These are phyloP conservation scores for Penicillium coffeae DNA, from an alignment of 495 filamentous ascomycete species.

Conservation along the genomic window DNA sequence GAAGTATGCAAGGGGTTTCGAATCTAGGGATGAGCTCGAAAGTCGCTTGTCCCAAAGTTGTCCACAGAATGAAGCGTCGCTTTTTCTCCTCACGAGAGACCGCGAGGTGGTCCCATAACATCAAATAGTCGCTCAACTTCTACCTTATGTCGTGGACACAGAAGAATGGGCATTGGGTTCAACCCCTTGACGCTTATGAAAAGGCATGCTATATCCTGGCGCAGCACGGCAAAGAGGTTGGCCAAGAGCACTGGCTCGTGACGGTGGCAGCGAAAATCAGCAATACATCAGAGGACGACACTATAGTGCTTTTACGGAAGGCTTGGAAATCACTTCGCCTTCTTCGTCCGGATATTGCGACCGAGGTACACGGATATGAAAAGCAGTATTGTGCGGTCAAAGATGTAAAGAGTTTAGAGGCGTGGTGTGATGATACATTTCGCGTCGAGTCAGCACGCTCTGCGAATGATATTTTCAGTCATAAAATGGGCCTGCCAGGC, in stretches of 20 bases:
- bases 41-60: no score
- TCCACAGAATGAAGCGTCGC: no score
- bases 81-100: no score
- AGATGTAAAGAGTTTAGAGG: not conserved
- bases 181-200: not conserved
- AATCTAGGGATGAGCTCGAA: no score
- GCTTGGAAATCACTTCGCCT: slow-evolving; percentile 1
- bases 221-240: not conserved
- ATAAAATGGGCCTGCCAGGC: no score
- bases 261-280: not conserved
- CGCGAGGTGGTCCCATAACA: no score
- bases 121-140: no score
- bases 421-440: not conserved
- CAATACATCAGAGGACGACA: not conserved
- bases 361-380: not conserved
- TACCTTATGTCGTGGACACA: slow-evolving; percentile 2
- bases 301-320: not conserved
- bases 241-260: not conserved
- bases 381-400: not conserved
- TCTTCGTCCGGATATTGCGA: not conserved
- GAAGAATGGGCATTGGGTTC: not conserved
- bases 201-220: not conserved
- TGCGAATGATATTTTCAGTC: not conserved
- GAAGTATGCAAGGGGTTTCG: no score
- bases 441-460: not conserved